Percentiles rank a stretch among this genome's conserved stretches.
These are phyloP conservation scores for Globisporangium sylvaticum DNA, from an alignment of 352 stramenopile species.

Conservation along the genomic window DNA sequence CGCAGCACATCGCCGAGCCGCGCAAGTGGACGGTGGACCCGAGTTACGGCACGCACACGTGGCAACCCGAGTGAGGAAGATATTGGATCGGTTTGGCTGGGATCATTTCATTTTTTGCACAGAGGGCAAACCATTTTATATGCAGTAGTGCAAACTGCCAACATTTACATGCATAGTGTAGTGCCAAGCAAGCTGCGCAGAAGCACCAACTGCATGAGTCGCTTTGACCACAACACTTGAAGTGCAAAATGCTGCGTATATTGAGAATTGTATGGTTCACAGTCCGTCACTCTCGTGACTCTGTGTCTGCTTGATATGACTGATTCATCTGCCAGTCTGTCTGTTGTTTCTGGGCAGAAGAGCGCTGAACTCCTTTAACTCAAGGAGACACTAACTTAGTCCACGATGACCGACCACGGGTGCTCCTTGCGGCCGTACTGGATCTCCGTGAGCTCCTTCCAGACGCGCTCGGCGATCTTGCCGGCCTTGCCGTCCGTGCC, in stretches of 20 bases:
- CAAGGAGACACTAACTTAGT: slow-evolving; percentile 15
- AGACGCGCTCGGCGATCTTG: slow-evolving; percentile 85
- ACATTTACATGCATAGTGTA: too few relatives aligned
- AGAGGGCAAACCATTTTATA: background rate
- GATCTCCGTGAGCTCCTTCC: slow-evolving; percentile 89
- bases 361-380: background rate
- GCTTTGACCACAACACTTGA: too few relatives aligned
- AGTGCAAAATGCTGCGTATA: too few relatives aligned
- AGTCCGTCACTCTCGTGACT: too few relatives aligned
- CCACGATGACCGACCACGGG: slow-evolving; percentile 37
- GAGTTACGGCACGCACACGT: slow-evolving; percentile 39
- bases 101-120: background rate
- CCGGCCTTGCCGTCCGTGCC: slow-evolving; percentile 80
- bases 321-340: too few relatives aligned
- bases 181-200: too few relatives aligned
- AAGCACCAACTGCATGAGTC: too few relatives aligned
- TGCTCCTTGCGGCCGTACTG: slow-evolving; percentile 45
- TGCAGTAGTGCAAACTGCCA: background rate
- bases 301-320: too few relatives aligned
- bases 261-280: too few relatives aligned
- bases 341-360: too few relatives aligned
- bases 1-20: slow-evolving; percentile 24
- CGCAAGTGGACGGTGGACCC: slow-evolving; percentile 34
- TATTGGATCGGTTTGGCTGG: background rate
- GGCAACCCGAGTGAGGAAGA: slow-evolving; percentile 15